A percentile compares a stretch with the other conserved stretches of the same genome.
phyloP scores from a whole-genome alignment of 192 early-diverging fungal genomes.

The Phycomyces nitens region DNA sequence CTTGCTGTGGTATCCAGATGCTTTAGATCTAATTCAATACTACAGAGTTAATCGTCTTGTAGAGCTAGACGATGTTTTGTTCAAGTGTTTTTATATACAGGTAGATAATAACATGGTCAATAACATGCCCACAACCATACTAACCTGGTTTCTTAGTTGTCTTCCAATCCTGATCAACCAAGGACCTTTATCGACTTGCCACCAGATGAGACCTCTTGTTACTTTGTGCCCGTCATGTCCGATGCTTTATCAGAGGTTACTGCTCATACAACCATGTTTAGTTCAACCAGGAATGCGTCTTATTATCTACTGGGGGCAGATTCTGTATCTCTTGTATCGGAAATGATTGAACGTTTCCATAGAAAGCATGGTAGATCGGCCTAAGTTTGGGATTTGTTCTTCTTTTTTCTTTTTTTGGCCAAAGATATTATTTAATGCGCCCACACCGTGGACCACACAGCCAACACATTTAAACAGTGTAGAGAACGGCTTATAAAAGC shows the following conservation, averaged over 20 bases:
- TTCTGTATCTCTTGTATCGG: constrained; percentile 11
- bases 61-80: constrained; percentile 24
- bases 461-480: no score
- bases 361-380: neutral
- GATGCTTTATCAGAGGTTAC: constrained; percentile 17
- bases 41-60: constrained; percentile 23
- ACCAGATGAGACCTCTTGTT: constrained; percentile 12
- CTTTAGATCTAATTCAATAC: neutral
- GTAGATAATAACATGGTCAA: constrained; percentile 2
- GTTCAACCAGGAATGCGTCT: constrained; percentile 20
- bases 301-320: constrained; percentile 22
- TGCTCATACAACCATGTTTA: constrained; percentile 36
- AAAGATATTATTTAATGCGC: no score
- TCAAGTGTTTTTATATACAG: constrained; percentile 31
- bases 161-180: neutral
- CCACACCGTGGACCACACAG: no score
- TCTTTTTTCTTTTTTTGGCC: no score
- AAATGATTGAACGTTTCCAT: constrained; percentile 20
- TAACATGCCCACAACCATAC: no score
- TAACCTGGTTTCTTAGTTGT: neutral
- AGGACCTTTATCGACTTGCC: constrained; percentile 32
- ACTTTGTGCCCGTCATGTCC: constrained; percentile 20
- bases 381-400: neutral
- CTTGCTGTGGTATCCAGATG: neutral
- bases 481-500: no score